Percentiles rank a stretch among this genome's conserved stretches.
Conservation (phyloP, 169 alveolate species). For the Plasmodium cynomolgi region DNA sequence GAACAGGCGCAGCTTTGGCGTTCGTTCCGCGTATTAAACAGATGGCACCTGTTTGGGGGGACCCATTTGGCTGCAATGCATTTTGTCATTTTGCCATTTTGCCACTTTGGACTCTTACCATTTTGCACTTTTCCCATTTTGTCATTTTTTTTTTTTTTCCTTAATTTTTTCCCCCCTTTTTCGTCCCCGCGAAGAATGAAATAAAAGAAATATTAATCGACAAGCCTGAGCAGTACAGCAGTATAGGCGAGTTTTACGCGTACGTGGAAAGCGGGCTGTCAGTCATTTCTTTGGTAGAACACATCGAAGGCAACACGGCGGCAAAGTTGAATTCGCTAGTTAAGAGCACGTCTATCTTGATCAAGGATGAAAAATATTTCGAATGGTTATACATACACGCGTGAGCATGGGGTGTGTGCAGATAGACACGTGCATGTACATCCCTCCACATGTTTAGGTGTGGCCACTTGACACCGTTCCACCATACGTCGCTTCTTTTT, state of each 20-base stretch:
- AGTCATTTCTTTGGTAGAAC: constrained; percentile 36
- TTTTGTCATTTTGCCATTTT: not conserved
- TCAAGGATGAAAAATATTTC: constrained; percentile 58
- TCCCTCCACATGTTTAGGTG: not conserved
- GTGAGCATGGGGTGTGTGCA: not conserved
- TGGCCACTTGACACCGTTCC: not conserved
- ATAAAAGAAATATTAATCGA: constrained; percentile 39
- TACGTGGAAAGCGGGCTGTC: constrained; percentile 72
- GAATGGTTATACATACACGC: constrained; percentile 44
- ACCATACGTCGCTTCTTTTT: not conserved
- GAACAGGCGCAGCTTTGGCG: not conserved
- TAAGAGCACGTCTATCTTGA: constrained; percentile 45
- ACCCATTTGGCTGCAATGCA: not conserved
- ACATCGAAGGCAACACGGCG: constrained; percentile 29
- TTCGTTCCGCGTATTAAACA: not conserved
- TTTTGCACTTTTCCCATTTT: not conserved
- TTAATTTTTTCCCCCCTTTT: not conserved
- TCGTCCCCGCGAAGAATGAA: constrained; percentile 15
- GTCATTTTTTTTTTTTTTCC: not conserved
- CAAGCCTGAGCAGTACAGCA: constrained; percentile 53
- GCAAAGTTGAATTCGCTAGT: constrained; percentile 23
- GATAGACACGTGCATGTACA: not conserved
- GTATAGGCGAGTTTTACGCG: constrained; percentile 47
- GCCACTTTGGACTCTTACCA: not conserved
- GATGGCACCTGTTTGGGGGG: not conserved